Evolutionary conservation across 78 protist genomes (phyloP), one percentile per base, ranked within the genome.

Genomic region (Andalucia godoyi): DNA sequence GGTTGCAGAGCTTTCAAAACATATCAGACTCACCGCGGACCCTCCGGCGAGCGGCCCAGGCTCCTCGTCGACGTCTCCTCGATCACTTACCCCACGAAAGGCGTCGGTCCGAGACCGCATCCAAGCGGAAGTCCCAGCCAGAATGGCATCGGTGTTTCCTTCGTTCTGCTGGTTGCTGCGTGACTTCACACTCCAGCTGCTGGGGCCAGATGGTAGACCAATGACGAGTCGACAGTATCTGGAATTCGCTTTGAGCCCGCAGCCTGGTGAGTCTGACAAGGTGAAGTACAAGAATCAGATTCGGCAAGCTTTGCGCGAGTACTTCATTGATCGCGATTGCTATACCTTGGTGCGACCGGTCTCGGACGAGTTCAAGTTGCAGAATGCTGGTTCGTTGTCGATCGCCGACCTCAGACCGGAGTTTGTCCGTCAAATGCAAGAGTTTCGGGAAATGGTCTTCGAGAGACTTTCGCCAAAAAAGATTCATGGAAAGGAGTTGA

Each of bases 131-230:
- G n/a, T n/a, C n/a, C n/a, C n/a, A n/a, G n/a, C n/a, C n/a, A n/a
- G n/a, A n/a, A n/a, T n/a, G n/a, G n/a, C n/a, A n/a, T n/a, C n/a
- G 32, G 41, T 46, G 43, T 68, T 68, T 47, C 74, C 74, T 8
- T 37, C 66, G 41, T 68, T 68, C 74, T n/a, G 55, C 55, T 68
- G 74, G 74, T 33, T 68, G 23, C 57, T 68, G 34, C 63, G 74
- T n/a, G 74, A 68, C 74, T 68, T 68, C 9, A 3, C 66, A 18
- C 57, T 68, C 36, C 41, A 68, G 46, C 74, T 68, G 23, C n/a
- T n/a, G n/a, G 53, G 27, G 45, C 2, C 33, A 13, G 58, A 30
- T 18, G 74, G 74, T 12, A 15, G 29, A 41, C 27, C 23, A 49
- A 7, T 68, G 13, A 17, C 74, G 17, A 8, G 67, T 5, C 15